These are phyloP conservation scores for Carex myosuroides DNA, from an alignment of 176 grass and related monocot species.

Conservation along the genomic window DNA sequence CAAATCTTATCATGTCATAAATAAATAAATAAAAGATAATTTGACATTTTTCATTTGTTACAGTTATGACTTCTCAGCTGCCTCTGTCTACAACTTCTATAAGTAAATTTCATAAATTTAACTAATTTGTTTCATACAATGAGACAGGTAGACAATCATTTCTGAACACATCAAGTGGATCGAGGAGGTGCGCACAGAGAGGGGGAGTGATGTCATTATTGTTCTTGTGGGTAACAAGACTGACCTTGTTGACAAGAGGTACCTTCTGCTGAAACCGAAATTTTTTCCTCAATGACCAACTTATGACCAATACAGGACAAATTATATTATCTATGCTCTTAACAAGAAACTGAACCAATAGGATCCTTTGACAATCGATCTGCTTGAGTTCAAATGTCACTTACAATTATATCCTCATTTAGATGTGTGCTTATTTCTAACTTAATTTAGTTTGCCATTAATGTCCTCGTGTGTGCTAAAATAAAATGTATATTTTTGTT, in stretches of 20 bases:
- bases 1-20: not conserved
- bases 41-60: not conserved
- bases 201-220: constrained; percentile 97
- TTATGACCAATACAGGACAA: not conserved
- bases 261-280: not conserved
- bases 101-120: not conserved
- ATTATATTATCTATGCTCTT: not conserved
- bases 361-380: too few relatives aligned
- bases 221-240: constrained; percentile 99
- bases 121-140: constrained; percentile 11
- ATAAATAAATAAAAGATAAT: not conserved
- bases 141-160: constrained; percentile 82
- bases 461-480: too few relatives aligned
- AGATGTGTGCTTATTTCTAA: too few relatives aligned
- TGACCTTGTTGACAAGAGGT: constrained; percentile 99
- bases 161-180: constrained; percentile 99
- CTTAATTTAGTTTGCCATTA: too few relatives aligned
- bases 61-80: not conserved
- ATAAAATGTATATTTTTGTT: too few relatives aligned
- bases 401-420: too few relatives aligned
- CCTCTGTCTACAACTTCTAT: not conserved
- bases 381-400: too few relatives aligned
- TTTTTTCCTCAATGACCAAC: not conserved
- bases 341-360: too few relatives aligned
- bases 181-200: constrained; percentile 94